Evolutionary conservation across 495 filamentous ascomycete genomes (phyloP).

Genomic region (Aspergillus conjunctus): DNA sequence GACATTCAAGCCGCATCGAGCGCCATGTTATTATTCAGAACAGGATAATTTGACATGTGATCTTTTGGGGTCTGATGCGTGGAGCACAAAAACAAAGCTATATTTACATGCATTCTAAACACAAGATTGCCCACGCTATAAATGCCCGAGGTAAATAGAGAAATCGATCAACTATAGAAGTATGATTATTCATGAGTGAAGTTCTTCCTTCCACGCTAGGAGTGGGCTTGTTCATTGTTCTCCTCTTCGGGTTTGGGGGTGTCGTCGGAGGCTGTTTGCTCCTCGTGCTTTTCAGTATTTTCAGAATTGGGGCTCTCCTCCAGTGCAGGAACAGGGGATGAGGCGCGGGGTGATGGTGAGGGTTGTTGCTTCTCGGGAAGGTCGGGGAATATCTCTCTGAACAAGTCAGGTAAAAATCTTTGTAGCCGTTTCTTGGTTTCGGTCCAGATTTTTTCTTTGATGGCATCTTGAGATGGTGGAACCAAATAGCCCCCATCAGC

Average conservation of each 20-base stretch:
- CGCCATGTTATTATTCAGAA: neutral
- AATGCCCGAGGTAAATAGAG: conserved; percentile 22
- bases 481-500: conserved; percentile 83
- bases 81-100: conserved; percentile 14
- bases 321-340: neutral
- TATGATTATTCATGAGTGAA: neutral
- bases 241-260: conserved; percentile 2
- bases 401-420: conserved; percentile 81
- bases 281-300: conserved; percentile 2
- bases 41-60: neutral
- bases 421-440: conserved; percentile 87
- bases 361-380: conserved; percentile 6
- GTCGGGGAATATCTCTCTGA: conserved; percentile 53
- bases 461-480: conserved; percentile 54
- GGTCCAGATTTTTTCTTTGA: conserved; percentile 55
- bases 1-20: neutral
- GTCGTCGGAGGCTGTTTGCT: conserved; percentile 1
- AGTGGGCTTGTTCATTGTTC: neutral
- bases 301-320: conserved; percentile 10
- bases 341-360: neutral
- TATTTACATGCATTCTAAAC: conserved; percentile 23
- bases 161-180: conserved; percentile 1
- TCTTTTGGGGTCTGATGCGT: neutral
- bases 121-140: conserved; percentile 24
- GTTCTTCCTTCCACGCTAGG: neutral